Percentiles rank a stretch among this genome's conserved stretches.
These are phyloP conservation scores for Talaromyces sp. DNA, from an alignment of 2,329 filamentous ascomycete species.

Conservation along the genomic window DNA sequence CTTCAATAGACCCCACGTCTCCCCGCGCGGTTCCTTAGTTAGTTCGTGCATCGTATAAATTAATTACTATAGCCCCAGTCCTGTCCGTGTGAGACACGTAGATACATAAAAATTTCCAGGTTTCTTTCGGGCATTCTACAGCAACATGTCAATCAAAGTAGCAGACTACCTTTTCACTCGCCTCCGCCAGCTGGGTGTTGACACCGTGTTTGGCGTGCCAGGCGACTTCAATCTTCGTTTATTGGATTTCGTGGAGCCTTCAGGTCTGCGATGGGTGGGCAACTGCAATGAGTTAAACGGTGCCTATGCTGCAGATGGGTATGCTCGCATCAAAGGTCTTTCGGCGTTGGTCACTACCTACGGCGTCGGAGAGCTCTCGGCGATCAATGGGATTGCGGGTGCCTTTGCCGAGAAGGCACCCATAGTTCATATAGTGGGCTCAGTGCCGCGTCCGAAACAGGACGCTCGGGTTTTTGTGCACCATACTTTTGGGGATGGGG, in stretches of 20 bases:
- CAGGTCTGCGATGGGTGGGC: conserved; percentile 18
- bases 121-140: neutral
- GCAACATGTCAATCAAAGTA: conserved; percentile 6
- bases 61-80: neutral
- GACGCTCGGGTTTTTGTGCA: conserved; percentile 25
- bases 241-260: neutral
- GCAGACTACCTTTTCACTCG: conserved; percentile 15
- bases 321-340: conserved; percentile 20
- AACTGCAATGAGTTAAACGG: conserved; percentile 23
- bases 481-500: conserved; percentile 26
- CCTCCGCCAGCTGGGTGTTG: conserved; percentile 13
- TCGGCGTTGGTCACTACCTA: conserved; percentile 22
- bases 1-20: neutral
- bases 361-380: conserved; percentile 22
- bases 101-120: neutral
- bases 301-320: conserved; percentile 21
- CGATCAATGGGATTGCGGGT: conserved; percentile 21
- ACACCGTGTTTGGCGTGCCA: conserved; percentile 15
- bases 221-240: conserved; percentile 12
- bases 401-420: conserved; percentile 20
- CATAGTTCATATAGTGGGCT: conserved; percentile 23
- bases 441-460: conserved; percentile 19
- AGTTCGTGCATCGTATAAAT: neutral
- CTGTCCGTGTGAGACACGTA: neutral
- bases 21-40: neutral